phyloP scores from a whole-genome alignment of 805 yeast genomes.

The Metschnikowia proteae region DNA sequence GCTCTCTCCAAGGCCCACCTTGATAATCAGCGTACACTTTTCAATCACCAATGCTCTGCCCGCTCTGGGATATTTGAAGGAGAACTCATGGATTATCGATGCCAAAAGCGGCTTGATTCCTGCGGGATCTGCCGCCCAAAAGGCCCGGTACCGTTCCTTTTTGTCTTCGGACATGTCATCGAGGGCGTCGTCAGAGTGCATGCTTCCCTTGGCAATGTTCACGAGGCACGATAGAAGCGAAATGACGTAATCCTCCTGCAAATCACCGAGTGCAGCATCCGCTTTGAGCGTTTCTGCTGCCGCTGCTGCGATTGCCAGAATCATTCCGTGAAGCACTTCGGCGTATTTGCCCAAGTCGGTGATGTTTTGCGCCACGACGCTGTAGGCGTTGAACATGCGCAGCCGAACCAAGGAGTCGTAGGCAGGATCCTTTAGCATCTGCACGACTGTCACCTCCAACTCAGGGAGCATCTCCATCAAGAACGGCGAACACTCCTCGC shows the following conservation, averaged over 20 bases:
- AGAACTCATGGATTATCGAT: slow-evolving; percentile 38
- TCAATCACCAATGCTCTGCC: slow-evolving; percentile 54
- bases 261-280: slow-evolving; percentile 16
- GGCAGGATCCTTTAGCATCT: slow-evolving; percentile 40
- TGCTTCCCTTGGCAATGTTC: slow-evolving; percentile 70
- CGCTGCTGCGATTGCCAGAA: slow-evolving; percentile 19
- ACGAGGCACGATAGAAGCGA: slow-evolving; percentile 61
- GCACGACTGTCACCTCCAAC: slow-evolving; percentile 45
- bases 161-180: slow-evolving; percentile 35
- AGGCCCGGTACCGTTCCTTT: slow-evolving; percentile 23
- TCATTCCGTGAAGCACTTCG: slow-evolving; percentile 19
- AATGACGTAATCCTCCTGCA: slow-evolving; percentile 43
- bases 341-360: slow-evolving; percentile 40
- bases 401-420: slow-evolving; percentile 50
- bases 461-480: slow-evolving; percentile 42
- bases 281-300: slow-evolving; percentile 10
- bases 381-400: slow-evolving; percentile 57
- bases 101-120: slow-evolving; percentile 42
- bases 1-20: slow-evolving; percentile 59
- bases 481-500: slow-evolving; percentile 49
- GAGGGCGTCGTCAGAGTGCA: slow-evolving; percentile 51
- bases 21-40: slow-evolving; percentile 58
- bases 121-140: slow-evolving; percentile 50
- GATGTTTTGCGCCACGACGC: slow-evolving; percentile 57
- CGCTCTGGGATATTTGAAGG: slow-evolving; percentile 37